These are phyloP conservation scores for Trichoderma virens DNA, from an alignment of 495 filamentous ascomycete genomes.

Conservation along the genomic window DNA sequence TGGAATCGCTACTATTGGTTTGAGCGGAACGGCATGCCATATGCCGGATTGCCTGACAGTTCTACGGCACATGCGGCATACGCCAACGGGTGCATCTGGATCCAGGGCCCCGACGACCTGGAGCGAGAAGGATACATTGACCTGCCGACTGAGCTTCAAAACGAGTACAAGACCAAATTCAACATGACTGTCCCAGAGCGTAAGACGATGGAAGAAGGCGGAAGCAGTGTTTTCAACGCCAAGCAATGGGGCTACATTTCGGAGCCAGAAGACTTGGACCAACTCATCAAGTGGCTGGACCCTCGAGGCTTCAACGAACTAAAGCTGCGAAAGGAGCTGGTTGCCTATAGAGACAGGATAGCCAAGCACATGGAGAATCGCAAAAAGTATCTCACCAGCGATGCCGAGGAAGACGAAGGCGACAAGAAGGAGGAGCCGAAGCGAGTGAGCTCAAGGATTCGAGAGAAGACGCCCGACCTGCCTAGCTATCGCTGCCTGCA, in stretches of 20 bases:
- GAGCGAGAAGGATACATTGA: slow-evolving; percentile 80
- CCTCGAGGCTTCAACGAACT: slow-evolving; percentile 72
- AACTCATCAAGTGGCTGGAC: slow-evolving; percentile 82
- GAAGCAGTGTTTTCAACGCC: slow-evolving; percentile 68
- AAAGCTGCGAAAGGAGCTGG: slow-evolving; percentile 78
- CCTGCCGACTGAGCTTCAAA: slow-evolving; percentile 53
- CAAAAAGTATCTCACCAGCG: slow-evolving; percentile 53
- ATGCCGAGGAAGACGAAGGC: slow-evolving; percentile 46
- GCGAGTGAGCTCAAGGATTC: slow-evolving; percentile 69
- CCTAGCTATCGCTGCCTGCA: slow-evolving; percentile 60
- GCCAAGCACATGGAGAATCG: slow-evolving; percentile 70
- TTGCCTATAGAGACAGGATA: slow-evolving; percentile 69
- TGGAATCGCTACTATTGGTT: slow-evolving; percentile 99
- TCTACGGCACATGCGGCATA: slow-evolving; percentile 82
- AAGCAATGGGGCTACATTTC: slow-evolving; percentile 88
- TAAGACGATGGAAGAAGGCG: slow-evolving; percentile 78
- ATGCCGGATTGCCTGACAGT: slow-evolving; percentile 75
- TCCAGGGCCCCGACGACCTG: slow-evolving; percentile 88
- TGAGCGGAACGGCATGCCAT: slow-evolving; percentile 97
- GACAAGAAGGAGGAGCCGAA: slow-evolving; percentile 44
- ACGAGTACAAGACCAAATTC: slow-evolving; percentile 56
- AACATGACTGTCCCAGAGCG: slow-evolving; percentile 76
- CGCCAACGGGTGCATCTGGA: slow-evolving; percentile 91
- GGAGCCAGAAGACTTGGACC: slow-evolving; percentile 65
- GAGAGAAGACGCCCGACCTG: slow-evolving; percentile 52